Percentiles rank a stretch among this genome's conserved stretches.
phyloP scores from a whole-genome alignment of 371 early-diverging fungal genomes.

The Mortierella sp. region DNA sequence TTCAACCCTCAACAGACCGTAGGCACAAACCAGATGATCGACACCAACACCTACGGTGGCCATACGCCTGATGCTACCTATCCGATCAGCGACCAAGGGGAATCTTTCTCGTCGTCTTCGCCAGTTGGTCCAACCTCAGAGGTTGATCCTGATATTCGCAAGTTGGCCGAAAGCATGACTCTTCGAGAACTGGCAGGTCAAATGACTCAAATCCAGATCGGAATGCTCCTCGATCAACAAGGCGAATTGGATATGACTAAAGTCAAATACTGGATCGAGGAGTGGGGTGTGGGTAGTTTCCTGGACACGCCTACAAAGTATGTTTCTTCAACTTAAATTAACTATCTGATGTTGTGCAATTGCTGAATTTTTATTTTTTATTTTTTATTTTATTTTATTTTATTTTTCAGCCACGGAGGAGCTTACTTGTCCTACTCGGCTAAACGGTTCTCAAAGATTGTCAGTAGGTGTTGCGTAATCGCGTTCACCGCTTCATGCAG shows the following conservation, averaged over 20 bases:
- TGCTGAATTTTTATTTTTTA: conserved; percentile 25
- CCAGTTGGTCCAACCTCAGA: background rate
- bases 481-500: no score
- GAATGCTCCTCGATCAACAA: conserved; percentile 48
- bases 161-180: conserved; percentile 64
- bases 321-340: conserved; percentile 2
- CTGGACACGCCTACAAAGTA: conserved; percentile 54
- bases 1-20: conserved; percentile 33
- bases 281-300: conserved; percentile 57
- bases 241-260: conserved; percentile 54
- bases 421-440: conserved; percentile 61
- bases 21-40: conserved; percentile 20
- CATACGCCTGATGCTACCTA: conserved; percentile 15
- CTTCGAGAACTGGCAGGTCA: conserved; percentile 75
- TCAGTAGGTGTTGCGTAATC: conserved; percentile 35
- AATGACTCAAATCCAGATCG: conserved; percentile 74
- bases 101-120: background rate
- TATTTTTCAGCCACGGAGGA: conserved; percentile 54
- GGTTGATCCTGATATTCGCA: conserved; percentile 27
- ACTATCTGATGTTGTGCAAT: background rate
- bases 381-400: background rate
- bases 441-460: conserved; percentile 57
- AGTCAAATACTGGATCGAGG: conserved; percentile 61
- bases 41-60: conserved; percentile 24
- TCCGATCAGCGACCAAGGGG: background rate